Base-by-base conservation (phyloP, 208 protist genomes). In the Porcisia hertigi region DNA sequence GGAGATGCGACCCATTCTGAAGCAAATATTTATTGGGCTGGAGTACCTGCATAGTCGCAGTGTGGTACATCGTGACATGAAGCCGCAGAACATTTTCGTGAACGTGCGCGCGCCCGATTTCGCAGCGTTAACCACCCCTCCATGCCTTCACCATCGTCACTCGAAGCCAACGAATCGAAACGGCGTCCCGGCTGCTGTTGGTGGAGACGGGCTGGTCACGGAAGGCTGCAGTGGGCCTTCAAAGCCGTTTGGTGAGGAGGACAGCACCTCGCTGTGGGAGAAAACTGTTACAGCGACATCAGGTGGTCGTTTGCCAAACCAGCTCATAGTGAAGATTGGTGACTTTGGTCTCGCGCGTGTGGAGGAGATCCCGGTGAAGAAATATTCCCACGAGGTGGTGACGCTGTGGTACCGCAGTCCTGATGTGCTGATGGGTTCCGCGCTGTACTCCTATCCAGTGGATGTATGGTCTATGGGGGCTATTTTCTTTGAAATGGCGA, bases 341-440 rank as follows among this genome's bases (percentile, higher is more conserved):
- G 96, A 98, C 81, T 97, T 97, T 75, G 94, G 94, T 3, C 82
- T 98, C 11, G 91, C 93, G 1, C 86, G 96, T 23, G 80, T 90
- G 64, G 94, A 96, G 78, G 93, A 90, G 75, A 96, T 98, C 39
- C 94, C 96, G 41, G 94, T 98, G 65, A 97, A 96, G 80, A 97
- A 98, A 85, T 96, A 96, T 75, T 93, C 91, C 52, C 95, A 97
- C 70, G 94, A 97, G 72, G 96, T 91, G 45, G 94, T 97, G 34
- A 99, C 98, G 58, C 76, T 98, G 72, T 99, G 97, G 97, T 99
- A 99, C 77, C 91, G 96, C 69, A 90, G 91, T 34, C 98, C 98
- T 25, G 98, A 99, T 81, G 89, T 97, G 16, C 77, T 98, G 49
- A 88, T 98, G 77, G 93, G 95, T 18, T 88, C 85, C 3, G 85